Evolutionary conservation across 2,329 filamentous ascomycete genomes (phyloP).

Genomic region (Stemphylium lycopersici): DNA sequence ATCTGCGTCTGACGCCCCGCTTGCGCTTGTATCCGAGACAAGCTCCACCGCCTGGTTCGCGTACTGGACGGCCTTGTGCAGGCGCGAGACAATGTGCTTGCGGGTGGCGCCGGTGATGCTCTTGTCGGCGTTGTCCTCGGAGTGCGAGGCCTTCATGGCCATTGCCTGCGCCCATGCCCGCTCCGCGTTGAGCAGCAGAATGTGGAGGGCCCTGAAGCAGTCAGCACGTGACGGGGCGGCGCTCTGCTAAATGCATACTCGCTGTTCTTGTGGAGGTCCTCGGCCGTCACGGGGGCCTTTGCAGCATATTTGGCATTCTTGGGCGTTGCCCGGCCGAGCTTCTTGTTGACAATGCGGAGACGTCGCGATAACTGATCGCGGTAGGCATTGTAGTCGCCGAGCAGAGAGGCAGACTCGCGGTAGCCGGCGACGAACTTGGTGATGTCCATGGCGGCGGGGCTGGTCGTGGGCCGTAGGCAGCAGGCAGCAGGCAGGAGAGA

Average conservation of each 20-base stretch:
- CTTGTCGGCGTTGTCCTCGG: slow-evolving; percentile 73
- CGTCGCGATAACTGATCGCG: slow-evolving; percentile 79
- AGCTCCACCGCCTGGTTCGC: slow-evolving; percentile 71
- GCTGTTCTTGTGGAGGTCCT: slow-evolving; percentile 74
- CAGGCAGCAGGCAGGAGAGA: background rate
- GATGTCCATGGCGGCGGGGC: slow-evolving; percentile 73
- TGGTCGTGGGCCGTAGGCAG: too few species aligned
- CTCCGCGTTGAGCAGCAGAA: slow-evolving; percentile 86
- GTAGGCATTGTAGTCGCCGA: slow-evolving; percentile 89
- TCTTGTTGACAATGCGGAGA: slow-evolving; percentile 82
- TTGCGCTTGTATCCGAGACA: slow-evolving; percentile 67
- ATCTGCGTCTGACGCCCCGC: slow-evolving; percentile 71
- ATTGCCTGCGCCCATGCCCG: slow-evolving; percentile 95
- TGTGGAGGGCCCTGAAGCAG: slow-evolving; percentile 39
- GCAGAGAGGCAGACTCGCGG: slow-evolving; percentile 81
- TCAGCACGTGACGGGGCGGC: slow-evolving; percentile 1
- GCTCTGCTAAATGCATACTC: slow-evolving; percentile 63
- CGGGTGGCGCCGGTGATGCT: slow-evolving; percentile 79
- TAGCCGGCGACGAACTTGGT: slow-evolving; percentile 81
- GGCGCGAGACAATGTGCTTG: slow-evolving; percentile 85
- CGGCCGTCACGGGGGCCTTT: slow-evolving; percentile 72
- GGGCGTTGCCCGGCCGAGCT: slow-evolving; percentile 80
- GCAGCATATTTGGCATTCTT: slow-evolving; percentile 84
- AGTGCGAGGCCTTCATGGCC: slow-evolving; percentile 85
- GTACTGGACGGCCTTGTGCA: slow-evolving; percentile 77